A percentile compares a stretch with the other conserved stretches of the same genome.
Evolutionary conservation across 495 filamentous ascomycete species (phyloP).

Genomic region (Daldinia decipiens): DNA sequence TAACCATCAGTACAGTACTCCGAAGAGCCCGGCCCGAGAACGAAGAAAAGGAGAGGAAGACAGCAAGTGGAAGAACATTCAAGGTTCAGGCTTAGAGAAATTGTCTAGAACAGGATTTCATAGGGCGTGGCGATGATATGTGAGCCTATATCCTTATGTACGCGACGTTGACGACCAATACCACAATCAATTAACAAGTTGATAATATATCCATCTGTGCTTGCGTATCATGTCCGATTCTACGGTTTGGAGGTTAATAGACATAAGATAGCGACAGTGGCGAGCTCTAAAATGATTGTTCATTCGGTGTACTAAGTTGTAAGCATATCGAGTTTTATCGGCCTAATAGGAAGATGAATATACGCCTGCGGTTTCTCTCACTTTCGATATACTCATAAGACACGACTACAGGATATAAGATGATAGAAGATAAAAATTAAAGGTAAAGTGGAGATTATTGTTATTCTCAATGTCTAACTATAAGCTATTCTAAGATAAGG

Average conservation of each 20-base stretch:
- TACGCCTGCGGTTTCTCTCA: background rate
- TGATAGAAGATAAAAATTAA: background rate
- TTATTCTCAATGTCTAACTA: no score
- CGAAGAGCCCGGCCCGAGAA: constrained; percentile 91
- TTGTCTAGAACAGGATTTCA: background rate
- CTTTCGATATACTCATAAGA: background rate
- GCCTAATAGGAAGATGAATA: background rate
- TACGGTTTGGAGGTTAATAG: background rate
- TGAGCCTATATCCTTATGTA: constrained; percentile 11
- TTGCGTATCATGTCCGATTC: background rate
- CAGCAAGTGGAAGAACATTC: constrained; percentile 95
- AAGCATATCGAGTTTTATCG: background rate
- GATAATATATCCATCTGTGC: background rate
- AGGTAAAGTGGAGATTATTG: background rate
- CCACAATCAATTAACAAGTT: constrained; percentile 19
- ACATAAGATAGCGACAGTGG: background rate
- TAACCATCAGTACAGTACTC: constrained; percentile 66
- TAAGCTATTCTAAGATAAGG: no score
- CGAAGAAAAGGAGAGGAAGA: constrained; percentile 98
- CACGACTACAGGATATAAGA: background rate
- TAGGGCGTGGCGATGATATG: background rate
- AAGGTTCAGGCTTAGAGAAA: constrained; percentile 62
- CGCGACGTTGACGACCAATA: constrained; percentile 25
- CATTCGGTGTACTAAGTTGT: background rate
- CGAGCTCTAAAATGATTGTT: background rate